phyloP scores from a whole-genome alignment of 1,284 basidiomycete genomes.

The Boletus smithii region DNA sequence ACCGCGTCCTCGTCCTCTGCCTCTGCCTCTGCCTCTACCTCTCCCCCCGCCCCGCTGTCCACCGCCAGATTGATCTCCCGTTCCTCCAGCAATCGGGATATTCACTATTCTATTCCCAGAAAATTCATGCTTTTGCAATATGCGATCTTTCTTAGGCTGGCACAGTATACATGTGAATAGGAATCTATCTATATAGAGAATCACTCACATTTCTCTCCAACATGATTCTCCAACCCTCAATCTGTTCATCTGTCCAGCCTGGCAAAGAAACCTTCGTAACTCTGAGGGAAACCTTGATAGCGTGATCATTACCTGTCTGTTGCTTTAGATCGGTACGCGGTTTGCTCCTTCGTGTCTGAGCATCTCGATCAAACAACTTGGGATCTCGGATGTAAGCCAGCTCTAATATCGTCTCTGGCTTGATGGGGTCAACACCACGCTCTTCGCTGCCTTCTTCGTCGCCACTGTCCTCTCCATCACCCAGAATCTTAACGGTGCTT shows the following conservation, averaged over 20 bases:
- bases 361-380: constrained; percentile 74
- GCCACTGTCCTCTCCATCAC: constrained; percentile 60
- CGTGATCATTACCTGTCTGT: constrained; percentile 50
- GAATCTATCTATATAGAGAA: constrained; percentile 4
- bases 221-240: constrained; percentile 88
- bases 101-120: constrained; percentile 50
- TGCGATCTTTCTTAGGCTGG: constrained; percentile 71
- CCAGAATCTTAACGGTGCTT: constrained; percentile 42
- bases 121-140: constrained; percentile 72
- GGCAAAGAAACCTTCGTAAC: constrained; percentile 2
- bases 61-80: constrained; percentile 17
- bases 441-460: constrained; percentile 39
- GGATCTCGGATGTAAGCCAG: constrained; percentile 72
- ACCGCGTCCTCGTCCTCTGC: constrained; percentile 36
- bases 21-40: constrained; percentile 33
- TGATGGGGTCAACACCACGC: constrained; percentile 23
- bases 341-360: constrained; percentile 64
- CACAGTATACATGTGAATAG: constrained; percentile 10
- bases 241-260: constrained; percentile 76
- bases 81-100: constrained; percentile 13
- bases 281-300: not conserved
- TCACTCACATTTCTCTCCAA: constrained; percentile 74
- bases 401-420: constrained; percentile 67
- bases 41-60: constrained; percentile 29
- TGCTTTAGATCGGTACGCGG: constrained; percentile 60